Base-by-base conservation (phyloP, 2,329 filamentous ascomycete genomes). In the Chrysoporthe deuterocubensis region DNA sequence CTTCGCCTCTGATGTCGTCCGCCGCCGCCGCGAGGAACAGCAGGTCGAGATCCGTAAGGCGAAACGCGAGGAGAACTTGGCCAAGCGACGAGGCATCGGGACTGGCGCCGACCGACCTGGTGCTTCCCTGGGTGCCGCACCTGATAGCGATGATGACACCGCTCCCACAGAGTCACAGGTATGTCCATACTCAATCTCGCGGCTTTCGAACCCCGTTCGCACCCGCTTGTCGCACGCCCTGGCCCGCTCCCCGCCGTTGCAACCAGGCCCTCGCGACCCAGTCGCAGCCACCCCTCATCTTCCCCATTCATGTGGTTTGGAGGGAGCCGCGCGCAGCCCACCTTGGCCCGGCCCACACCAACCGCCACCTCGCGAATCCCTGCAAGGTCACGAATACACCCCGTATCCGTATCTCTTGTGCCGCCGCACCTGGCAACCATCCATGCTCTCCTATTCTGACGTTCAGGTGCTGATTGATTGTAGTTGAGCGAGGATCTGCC, bases 11-110 rank as follows among this genome's bases (percentile, higher is more conserved):
- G 96, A 99, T 81, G 96, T 99, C 85, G 91, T 99, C 73, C 93
- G 96, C 80, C 94, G 96, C 78, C 96, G 96, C 79, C 96, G 96
- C 79, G 96, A 99, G 81, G 96, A 99, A 84, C 94, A 97, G 82
- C 96, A 98, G 84, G 96, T 99, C 73, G 96, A 99, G 85, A 99
- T 99, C 78, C 91, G 96, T 80, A 97, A 97, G 85, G 93, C 94
- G 73, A 98, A 98, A 89, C 91, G 96, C 79, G 96, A 99, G 84
- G 96, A 99, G 85, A 98, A 97, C 84, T 84, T 99, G 79, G 96
- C 96, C 81, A 99, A 99, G 89, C 89, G 96, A 82, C 91, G 96
- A 86, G 96, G 96, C 78, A 97, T 98, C 76, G 90, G 91, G 74
- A 91, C 90, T 72, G 90, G 92, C 75, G 92, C 93, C 81, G 88